These are phyloP conservation scores for Volvox reticuliferus DNA, from an alignment of 139 green algal species.

Conservation along the genomic window DNA sequence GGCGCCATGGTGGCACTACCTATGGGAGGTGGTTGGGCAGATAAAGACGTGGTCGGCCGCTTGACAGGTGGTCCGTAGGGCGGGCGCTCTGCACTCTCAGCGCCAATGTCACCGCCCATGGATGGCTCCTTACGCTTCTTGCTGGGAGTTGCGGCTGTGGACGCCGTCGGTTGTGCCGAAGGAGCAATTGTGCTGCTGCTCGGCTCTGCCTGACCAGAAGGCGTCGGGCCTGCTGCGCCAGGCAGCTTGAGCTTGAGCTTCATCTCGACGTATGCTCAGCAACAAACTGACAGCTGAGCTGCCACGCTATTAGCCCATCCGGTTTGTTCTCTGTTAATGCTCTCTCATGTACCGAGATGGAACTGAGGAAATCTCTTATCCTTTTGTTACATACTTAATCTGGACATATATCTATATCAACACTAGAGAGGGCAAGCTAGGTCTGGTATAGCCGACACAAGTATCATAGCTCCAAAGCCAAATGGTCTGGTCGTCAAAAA, in stretches of 20 bases:
- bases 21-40: neutral
- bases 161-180: constrained; percentile 2
- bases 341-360: no score
- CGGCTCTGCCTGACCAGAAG: neutral
- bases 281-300: neutral
- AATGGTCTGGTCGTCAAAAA: no score
- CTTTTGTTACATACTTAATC: no score
- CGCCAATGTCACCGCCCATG: neutral
- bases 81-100: neutral
- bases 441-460: no score
- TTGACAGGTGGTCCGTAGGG: constrained; percentile 1
- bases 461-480: no score
- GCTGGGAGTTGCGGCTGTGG: constrained; percentile 10
- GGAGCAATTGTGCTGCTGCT: constrained; percentile 18
- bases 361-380: no score
- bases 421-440: no score
- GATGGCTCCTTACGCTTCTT: constrained; percentile 26
- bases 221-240: neutral
- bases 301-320: neutral
- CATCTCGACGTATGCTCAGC: neutral
- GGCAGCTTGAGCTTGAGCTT: constrained; percentile 37
- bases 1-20: neutral
- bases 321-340: neutral
- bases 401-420: no score
- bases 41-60: neutral